Percentiles rank a stretch among this genome's conserved stretches.
Conservation (phyloP, 495 filamentous ascomycete genomes). For the Neurospora africana region DNA sequence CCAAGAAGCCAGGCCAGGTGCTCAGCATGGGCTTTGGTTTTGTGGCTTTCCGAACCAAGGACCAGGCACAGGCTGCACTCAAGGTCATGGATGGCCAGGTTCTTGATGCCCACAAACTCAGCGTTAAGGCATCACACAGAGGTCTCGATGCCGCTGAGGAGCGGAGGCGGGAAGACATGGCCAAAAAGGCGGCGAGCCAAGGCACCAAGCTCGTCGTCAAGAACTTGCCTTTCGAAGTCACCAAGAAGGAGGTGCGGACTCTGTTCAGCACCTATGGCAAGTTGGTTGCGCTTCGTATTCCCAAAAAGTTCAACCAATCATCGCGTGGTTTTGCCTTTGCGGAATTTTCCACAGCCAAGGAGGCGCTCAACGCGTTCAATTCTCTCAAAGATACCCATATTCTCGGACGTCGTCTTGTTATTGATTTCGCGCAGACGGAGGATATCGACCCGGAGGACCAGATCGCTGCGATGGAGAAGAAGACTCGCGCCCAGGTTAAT, state of each 20-base stretch:
- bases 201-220: constrained; percentile 94
- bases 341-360: constrained; percentile 82
- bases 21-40: constrained; percentile 98
- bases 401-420: constrained; percentile 72
- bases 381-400: constrained; percentile 89
- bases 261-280: constrained; percentile 86
- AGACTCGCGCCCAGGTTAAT: constrained; percentile 76
- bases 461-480: constrained; percentile 91
- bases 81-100: constrained; percentile 76
- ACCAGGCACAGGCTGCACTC: constrained; percentile 65
- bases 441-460: constrained; percentile 87
- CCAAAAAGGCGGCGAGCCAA: constrained; percentile 60
- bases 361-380: constrained; percentile 88
- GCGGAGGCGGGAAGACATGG: constrained; percentile 64
- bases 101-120: constrained; percentile 75
- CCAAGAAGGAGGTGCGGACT: constrained; percentile 78
- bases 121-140: constrained; percentile 75
- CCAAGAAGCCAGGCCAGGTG: constrained; percentile 69
- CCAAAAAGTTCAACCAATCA: constrained; percentile 81
- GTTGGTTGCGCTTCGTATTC: constrained; percentile 81
- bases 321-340: constrained; percentile 95
- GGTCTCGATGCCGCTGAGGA: constrained; percentile 80
- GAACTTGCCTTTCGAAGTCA: constrained; percentile 92
- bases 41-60: constrained; percentile 70
- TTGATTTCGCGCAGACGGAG: constrained; percentile 82